Evolutionary conservation across 805 yeast species (phyloP).

Genomic region (Wickerhamiella australiensis): DNA sequence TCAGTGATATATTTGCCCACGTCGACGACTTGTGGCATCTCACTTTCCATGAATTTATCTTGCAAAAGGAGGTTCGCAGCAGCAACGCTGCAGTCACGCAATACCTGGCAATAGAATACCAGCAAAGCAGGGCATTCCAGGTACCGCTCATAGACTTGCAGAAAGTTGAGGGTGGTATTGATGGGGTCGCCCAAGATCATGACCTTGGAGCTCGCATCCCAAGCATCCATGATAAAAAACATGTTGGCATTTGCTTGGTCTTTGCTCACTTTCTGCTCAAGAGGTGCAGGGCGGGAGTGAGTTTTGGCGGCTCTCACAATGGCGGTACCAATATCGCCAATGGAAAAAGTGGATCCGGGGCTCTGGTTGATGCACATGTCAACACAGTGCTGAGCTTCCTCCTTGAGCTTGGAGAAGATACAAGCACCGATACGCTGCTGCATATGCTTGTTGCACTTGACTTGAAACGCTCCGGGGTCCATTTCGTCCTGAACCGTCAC

Average conservation of each 20-base stretch:
- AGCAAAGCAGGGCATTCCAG: slow-evolving; percentile 9
- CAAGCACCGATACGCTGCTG: slow-evolving; percentile 10
- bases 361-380: slow-evolving; percentile 5
- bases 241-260: slow-evolving; percentile 9
- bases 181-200: slow-evolving; percentile 9
- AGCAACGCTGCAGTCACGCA: slow-evolving; percentile 10
- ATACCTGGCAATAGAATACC: slow-evolving; percentile 5
- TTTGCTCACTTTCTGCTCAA: slow-evolving; percentile 4
- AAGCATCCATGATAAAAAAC: slow-evolving; percentile 12
- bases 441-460: background rate
- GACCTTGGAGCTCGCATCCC: slow-evolving; percentile 11
- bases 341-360: slow-evolving; percentile 22
- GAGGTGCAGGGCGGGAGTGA: slow-evolving; percentile 7
- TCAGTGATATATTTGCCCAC: slow-evolving; percentile 11
- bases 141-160: slow-evolving; percentile 9
- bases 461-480: background rate
- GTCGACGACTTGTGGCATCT: slow-evolving; percentile 5
- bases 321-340: slow-evolving; percentile 20
- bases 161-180: slow-evolving; percentile 8
- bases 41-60: slow-evolving; percentile 11
- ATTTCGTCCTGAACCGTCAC: slow-evolving; percentile 4
- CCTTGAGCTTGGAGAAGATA: slow-evolving; percentile 3
- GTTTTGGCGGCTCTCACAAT: slow-evolving; percentile 1
- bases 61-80: slow-evolving; percentile 12
- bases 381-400: slow-evolving; percentile 9